Evolutionary conservation across 805 yeast species (phyloP).

Genomic region (Ogataea degrootiae): DNA sequence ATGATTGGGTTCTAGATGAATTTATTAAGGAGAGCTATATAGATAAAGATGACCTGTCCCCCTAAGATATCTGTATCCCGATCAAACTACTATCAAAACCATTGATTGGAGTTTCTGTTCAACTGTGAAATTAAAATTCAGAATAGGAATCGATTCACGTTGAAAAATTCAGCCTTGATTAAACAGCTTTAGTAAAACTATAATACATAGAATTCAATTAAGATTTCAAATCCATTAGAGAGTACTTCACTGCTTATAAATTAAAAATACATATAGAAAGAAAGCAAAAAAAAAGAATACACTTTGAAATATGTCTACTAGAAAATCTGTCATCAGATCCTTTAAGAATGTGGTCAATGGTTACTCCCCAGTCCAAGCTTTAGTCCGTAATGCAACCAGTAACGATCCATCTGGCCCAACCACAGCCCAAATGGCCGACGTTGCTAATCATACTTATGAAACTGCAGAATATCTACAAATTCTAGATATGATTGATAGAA

Average conservation of each 20-base stretch:
- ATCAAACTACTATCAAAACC: too few species aligned
- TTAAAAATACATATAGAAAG: not conserved
- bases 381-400: conserved; percentile 89
- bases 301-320: conserved; percentile 45
- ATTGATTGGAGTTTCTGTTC: too few species aligned
- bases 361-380: conserved; percentile 76
- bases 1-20: too few species aligned
- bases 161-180: too few species aligned
- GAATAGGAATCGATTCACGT: too few species aligned
- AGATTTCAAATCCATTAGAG: not conserved
- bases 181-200: too few species aligned
- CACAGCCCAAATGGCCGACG: conserved; percentile 74
- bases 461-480: conserved; percentile 74
- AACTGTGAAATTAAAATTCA: too few species aligned
- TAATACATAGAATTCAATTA: too few species aligned
- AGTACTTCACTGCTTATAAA: too few species aligned
- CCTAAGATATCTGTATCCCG: too few species aligned
- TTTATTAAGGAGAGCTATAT: too few species aligned
- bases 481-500: conserved; percentile 89
- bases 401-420: conserved; percentile 87
- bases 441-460: conserved; percentile 69
- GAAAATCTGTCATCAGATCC: conserved; percentile 68
- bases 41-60: too few species aligned
- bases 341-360: conserved; percentile 89
- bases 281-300: not conserved